phyloP scores from a whole-genome alignment of 345 rosid genomes.

The Moringa oleifera region DNA sequence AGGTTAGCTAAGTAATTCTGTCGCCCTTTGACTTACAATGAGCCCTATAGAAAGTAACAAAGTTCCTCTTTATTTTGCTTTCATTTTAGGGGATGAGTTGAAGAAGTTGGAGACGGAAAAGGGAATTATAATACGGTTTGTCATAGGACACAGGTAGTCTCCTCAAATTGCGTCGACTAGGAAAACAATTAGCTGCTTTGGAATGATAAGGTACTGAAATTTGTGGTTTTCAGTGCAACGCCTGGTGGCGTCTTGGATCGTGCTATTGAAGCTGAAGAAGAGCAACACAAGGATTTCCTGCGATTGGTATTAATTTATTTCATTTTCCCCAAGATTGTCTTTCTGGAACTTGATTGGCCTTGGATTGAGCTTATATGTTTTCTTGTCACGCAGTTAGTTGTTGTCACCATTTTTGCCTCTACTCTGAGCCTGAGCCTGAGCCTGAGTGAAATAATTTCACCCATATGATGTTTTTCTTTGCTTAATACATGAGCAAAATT shows the following conservation, averaged over 20 bases:
- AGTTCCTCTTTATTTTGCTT: slow-evolving; percentile 19
- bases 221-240: slow-evolving; percentile 41
- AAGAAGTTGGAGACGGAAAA: slow-evolving; percentile 66
- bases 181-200: slow-evolving; percentile 14
- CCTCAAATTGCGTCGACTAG: slow-evolving; percentile 7
- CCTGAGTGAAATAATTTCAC: neutral
- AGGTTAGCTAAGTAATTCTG: slow-evolving; percentile 32
- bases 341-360: no score
- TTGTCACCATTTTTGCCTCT: no score
- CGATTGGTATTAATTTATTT: slow-evolving; percentile 40
- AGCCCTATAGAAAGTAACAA: slow-evolving; percentile 1
- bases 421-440: no score
- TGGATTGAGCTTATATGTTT: neutral
- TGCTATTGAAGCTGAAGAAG: slow-evolving; percentile 66
- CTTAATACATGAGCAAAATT: neutral
- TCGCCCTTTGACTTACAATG: slow-evolving; percentile 10
- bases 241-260: slow-evolving; percentile 68
- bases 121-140: slow-evolving; percentile 58
- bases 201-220: neutral
- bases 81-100: slow-evolving; percentile 46
- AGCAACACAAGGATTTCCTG: slow-evolving; percentile 60
- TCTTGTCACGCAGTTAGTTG: slow-evolving; percentile 2
- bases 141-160: slow-evolving; percentile 59
- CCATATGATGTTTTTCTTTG: neutral
- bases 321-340: no score